A percentile compares a stretch with the other conserved stretches of the same genome.
phyloP scores from a whole-genome alignment of 2,329 filamentous ascomycete species.

The Cytospora chrysosperma region DNA sequence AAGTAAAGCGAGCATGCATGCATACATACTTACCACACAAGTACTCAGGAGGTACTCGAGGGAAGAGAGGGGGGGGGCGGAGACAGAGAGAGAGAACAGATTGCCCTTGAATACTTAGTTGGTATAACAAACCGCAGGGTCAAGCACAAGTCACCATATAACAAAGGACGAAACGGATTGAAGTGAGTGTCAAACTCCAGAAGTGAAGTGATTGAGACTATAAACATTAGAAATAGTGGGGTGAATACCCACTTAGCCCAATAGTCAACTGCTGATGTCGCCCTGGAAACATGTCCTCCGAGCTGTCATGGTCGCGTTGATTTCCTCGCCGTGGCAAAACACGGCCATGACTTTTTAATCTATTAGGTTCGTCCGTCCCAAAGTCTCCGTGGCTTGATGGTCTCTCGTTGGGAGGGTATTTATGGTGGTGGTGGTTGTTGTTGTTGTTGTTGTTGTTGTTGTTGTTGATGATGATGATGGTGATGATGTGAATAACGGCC shows the following conservation, averaged over 20 bases:
- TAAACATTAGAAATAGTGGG: slow-evolving; percentile 10
- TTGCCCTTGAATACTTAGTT: no score
- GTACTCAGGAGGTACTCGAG: no score
- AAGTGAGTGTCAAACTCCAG: slow-evolving; percentile 17
- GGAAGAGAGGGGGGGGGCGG: no score
- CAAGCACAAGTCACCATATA: slow-evolving; percentile 3
- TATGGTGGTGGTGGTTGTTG: not conserved
- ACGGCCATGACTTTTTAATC: not conserved
- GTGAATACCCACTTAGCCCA: slow-evolving; percentile 5
- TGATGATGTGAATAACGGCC: no score
- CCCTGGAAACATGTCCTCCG: not conserved
- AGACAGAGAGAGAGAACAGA: no score
- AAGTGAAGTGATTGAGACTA: slow-evolving; percentile 14
- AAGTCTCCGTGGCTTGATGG: not conserved
- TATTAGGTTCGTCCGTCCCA: not conserved
- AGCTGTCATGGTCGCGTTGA: not conserved
- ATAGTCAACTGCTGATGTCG: slow-evolving; percentile 3
- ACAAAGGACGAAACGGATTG: not conserved
- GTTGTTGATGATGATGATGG: no score
- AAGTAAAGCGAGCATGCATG: not conserved
- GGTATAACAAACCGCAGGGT: slow-evolving; percentile 1
- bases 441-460: not conserved
- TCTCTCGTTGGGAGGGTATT: not conserved
- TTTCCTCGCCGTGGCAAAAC: not conserved
- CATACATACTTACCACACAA: no score